Conservation (phyloP, 495 filamentous ascomycete species). For the Thozetella sp. region DNA sequence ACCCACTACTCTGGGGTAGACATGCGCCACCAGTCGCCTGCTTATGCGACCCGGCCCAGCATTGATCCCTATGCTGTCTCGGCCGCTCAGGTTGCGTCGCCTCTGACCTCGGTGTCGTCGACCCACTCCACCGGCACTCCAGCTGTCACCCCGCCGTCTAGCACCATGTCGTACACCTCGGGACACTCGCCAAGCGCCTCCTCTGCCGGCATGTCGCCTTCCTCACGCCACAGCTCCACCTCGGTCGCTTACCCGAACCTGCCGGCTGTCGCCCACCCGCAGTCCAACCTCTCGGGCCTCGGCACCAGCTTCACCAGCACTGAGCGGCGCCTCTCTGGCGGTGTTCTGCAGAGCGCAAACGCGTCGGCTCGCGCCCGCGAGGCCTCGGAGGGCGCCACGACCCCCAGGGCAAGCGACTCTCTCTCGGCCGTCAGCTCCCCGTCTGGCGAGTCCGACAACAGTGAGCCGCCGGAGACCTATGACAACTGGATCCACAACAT, state of each 20-base stretch:
- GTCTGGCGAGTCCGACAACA: conserved; percentile 41
- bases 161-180: conserved; percentile 79
- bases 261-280: neutral
- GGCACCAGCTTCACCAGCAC: conserved; percentile 80
- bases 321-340: conserved; percentile 81
- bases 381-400: conserved; percentile 52
- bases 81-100: conserved; percentile 57
- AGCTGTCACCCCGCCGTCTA: conserved; percentile 89
- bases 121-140: conserved; percentile 68
- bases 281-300: conserved; percentile 59
- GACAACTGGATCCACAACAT: conserved; percentile 85
- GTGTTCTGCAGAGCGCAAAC: conserved; percentile 77
- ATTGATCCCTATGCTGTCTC: conserved; percentile 53
- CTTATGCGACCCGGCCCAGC: conserved; percentile 45
- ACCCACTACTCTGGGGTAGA: conserved; percentile 44
- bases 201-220: conserved; percentile 63
- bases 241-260: conserved; percentile 82
- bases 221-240: conserved; percentile 60
- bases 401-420: conserved; percentile 50
- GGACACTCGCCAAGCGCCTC: conserved; percentile 80
- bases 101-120: conserved; percentile 58
- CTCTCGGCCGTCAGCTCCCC: conserved; percentile 39
- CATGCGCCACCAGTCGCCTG: conserved; percentile 77
- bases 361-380: conserved; percentile 38
- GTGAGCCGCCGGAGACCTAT: conserved; percentile 50